Conservation (phyloP, 768 basidiomycete genomes). For the Amanita inopinata region DNA sequence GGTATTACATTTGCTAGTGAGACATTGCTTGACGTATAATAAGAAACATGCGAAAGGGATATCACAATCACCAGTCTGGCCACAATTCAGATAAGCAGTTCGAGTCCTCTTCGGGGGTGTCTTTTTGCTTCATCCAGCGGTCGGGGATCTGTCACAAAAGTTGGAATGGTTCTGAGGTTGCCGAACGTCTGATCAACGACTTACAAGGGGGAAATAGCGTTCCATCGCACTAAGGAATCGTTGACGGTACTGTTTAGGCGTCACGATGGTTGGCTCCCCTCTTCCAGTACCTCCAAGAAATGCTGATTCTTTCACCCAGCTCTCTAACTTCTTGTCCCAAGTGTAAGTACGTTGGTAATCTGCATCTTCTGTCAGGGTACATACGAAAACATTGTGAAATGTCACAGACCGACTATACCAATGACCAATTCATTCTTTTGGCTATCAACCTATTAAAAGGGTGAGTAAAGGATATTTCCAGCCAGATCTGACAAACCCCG, state of each 20-base stretch:
- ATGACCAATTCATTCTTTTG: conserved; percentile 84
- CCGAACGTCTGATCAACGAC: conserved; percentile 16
- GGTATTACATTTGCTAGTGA: neutral
- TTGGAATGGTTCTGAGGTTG: conserved; percentile 1
- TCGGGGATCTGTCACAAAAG: conserved; percentile 56
- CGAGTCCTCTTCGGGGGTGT: conserved; percentile 68
- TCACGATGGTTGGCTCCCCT: conserved; percentile 94
- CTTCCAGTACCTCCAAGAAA: conserved; percentile 79
- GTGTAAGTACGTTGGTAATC: conserved; percentile 95
- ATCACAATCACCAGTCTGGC: conserved; percentile 48
- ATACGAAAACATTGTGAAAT: neutral
- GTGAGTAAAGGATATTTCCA: neutral
- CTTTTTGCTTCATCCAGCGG: conserved; percentile 84
- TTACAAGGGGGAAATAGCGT: conserved; percentile 77
- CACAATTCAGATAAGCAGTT: conserved; percentile 45
- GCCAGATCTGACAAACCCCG: conserved; percentile 32
- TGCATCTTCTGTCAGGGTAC: conserved; percentile 18
- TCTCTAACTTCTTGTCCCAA: conserved; percentile 98
- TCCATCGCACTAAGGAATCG: conserved; percentile 85
- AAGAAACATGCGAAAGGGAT: neutral
- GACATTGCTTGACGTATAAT: conserved; percentile 1
- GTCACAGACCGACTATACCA: conserved; percentile 83
- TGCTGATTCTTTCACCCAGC: conserved; percentile 93
- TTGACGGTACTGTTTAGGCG: conserved; percentile 89
- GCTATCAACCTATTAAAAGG: conserved; percentile 56